Evolutionary conservation across 345 rosid species (phyloP).

Genomic region (Arabidopsis suecica): DNA sequence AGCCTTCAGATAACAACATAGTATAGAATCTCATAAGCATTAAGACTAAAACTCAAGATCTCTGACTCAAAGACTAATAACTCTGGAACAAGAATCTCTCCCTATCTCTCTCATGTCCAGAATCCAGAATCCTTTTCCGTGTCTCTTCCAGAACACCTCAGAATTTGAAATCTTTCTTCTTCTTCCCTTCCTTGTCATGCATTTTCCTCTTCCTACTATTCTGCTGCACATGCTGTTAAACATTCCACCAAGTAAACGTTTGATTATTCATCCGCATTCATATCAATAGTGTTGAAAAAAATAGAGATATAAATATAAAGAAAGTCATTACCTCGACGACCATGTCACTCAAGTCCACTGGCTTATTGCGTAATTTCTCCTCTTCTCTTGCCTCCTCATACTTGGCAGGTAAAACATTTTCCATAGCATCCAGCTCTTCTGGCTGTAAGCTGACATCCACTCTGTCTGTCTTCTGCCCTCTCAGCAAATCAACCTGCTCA

Average conservation of each 20-base stretch:
- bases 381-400: constrained; percentile 99
- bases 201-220: constrained; percentile 86
- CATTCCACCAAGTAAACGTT: neutral
- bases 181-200: constrained; percentile 94
- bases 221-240: constrained; percentile 53
- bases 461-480: constrained; percentile 89
- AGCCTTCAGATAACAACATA: neutral
- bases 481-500: constrained; percentile 87
- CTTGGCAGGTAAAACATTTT: constrained; percentile 93
- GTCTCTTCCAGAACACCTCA: constrained; percentile 11
- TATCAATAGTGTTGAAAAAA: neutral
- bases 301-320: neutral
- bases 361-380: constrained; percentile 88
- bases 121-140: neutral
- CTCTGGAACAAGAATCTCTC: constrained; percentile 11
- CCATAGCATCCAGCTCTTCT: constrained; percentile 90
- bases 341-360: constrained; percentile 98
- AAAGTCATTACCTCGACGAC: constrained; percentile 82
- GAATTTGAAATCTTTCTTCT: constrained; percentile 80
- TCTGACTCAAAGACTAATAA: neutral
- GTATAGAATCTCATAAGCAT: neutral
- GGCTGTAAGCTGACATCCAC: constrained; percentile 93
- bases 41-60: neutral
- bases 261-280: neutral
- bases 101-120: neutral